Conservation (phyloP, 2,329 filamentous ascomycete genomes). For the Tolypocladium guangdongense region DNA sequence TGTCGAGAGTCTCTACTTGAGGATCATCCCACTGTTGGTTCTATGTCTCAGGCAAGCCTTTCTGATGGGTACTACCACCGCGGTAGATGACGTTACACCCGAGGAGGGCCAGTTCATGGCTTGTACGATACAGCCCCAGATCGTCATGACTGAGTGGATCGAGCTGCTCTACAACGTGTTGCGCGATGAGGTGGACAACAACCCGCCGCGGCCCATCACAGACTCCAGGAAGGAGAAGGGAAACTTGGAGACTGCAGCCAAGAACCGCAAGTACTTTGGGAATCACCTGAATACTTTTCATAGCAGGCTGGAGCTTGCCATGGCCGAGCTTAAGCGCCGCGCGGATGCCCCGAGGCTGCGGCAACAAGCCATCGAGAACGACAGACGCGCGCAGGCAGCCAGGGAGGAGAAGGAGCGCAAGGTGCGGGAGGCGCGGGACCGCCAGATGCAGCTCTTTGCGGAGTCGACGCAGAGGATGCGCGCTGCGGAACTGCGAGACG, state of each 20-base stretch:
- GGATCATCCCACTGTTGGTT: conserved; percentile 15
- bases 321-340: neutral
- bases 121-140: conserved; percentile 4
- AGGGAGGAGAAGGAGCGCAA: conserved; percentile 2
- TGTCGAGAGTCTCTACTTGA: conserved; percentile 5
- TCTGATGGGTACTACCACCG: conserved; percentile 8
- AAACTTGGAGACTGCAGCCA: neutral
- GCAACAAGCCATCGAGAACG: neutral
- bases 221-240: neutral
- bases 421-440: neutral
- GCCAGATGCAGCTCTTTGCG: conserved; percentile 8
- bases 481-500: neutral
- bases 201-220: neutral
- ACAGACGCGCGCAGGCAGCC: neutral
- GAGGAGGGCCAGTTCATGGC: conserved; percentile 2
- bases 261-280: neutral
- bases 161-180: neutral
- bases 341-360: neutral
- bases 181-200: neutral
- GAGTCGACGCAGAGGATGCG: conserved; percentile 6
- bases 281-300: neutral
- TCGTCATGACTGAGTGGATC: neutral
- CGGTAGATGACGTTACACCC: neutral
- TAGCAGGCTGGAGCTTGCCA: neutral
- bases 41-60: conserved; percentile 10